These are phyloP conservation scores for Medicago ruthenica DNA, from an alignment of 306 rosid genomes.

Conservation along the genomic window DNA sequence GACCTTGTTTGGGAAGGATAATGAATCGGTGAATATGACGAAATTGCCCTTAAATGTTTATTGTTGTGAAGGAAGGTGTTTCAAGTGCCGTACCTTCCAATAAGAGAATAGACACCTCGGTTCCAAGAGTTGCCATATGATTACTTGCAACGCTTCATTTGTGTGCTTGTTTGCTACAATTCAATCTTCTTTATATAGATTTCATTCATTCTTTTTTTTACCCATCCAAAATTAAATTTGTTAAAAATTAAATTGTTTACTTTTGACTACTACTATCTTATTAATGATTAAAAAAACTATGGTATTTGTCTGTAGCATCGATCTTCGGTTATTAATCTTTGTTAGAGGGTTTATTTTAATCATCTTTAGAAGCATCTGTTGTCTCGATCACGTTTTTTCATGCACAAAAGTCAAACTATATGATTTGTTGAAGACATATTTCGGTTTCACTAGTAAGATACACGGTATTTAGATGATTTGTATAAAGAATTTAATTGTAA, in stretches of 20 bases:
- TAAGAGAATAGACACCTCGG: conserved; percentile 38
- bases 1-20: conserved; percentile 45
- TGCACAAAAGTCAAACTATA: not conserved
- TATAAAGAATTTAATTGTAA: too few species aligned
- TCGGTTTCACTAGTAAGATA: too few species aligned
- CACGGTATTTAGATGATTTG: too few species aligned
- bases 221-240: not conserved
- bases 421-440: not conserved
- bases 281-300: too few species aligned
- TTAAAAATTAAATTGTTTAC: too few species aligned
- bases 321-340: too few species aligned
- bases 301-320: too few species aligned
- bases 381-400: too few species aligned
- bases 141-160: not conserved
- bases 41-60: conserved; percentile 37
- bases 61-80: conserved; percentile 47
- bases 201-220: not conserved
- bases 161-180: not conserved
- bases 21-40: conserved; percentile 43
- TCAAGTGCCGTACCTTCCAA: conserved; percentile 12
- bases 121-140: not conserved
- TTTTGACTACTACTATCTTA: too few species aligned
- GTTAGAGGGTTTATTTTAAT: too few species aligned
- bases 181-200: not conserved
- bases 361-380: too few species aligned